Base-by-base conservation (phyloP, 2,329 filamentous ascomycete species). In the Cytospora leucostoma region DNA sequence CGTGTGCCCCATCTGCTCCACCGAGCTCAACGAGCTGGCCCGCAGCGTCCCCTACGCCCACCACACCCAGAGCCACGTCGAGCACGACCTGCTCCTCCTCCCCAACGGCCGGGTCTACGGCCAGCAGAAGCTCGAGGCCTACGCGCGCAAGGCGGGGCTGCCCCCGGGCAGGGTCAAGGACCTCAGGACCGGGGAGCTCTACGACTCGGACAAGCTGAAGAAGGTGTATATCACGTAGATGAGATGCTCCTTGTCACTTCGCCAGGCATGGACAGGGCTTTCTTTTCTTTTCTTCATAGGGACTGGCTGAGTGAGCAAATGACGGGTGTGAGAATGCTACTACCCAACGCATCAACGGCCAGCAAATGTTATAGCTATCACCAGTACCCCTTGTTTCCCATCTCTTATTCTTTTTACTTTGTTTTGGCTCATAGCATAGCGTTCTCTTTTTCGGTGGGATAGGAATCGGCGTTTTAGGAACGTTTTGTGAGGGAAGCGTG, bases 1-100 rank as follows among this genome's bases (percentile, higher is more conserved):
- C 56, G 87, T 98, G 50, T 99, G 95, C 71, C 95, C 95, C 3
- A 98, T 99, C 72, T 99, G 95, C 80, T 95, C 90, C 55, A 95
- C 90, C 0, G 95, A 99, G 77, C 85, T 99, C 62, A 98, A 98
- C 74, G 91, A 93, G 71, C 84, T 99, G 38, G 94, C 95, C 2
- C 83, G 89, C 58, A 88, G 89, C 70, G 91, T 99, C 52, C 95
- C 95, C 0, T 98, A 98, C 71, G 95, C 95, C 3, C 91, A 97
- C 72, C 95, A 99, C 75, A 93, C 90, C 35, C 96, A 96, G 81
- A 97, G 92, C 73, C 91, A 92, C 66, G 92, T 98, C 35, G 94
- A 97, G 73, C 87, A 87, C 53, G 93, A 98, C 72, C 84, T 95
- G 1, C 84, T 96, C 21, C 84, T 98, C 51, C 77, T 99, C 62